Base-by-base conservation (phyloP, 306 rosid genomes). In the Morella rubra region DNA sequence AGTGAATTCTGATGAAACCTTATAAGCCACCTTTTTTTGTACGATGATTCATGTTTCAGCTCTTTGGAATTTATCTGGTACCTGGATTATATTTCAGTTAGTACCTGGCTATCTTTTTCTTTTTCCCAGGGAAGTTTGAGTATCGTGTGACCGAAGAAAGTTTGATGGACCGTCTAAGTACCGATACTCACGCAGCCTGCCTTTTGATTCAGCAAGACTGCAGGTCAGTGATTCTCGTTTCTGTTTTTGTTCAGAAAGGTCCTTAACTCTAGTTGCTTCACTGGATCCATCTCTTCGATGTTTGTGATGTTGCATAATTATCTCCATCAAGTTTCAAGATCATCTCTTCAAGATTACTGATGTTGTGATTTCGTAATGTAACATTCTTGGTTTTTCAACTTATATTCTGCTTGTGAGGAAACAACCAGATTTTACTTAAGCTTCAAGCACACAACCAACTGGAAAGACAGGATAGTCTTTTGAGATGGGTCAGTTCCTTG, bases 111-210 rank as follows among this genome's bases (percentile, higher is more conserved):
- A 56, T 13, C 44, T 10, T 46, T 49, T 71, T 55, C 53, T 24
- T 81, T 37, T 20, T 56, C 49, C 54, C 73, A 94, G 98, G 95
- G 77, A 80, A 74, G 83, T 73, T 84, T 54, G 51, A 81, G 81
- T 92, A 87, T 76, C 91, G 92, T 56, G 97, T 90, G 49, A 90
- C 91, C 15, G 85, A 92, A 88, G 93, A 87, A 86, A 94, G 95
- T 83, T 87, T 94, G 85, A 86, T 83, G 85, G 98, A 94, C 76
- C 96, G 97, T 45, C 83, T 90, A 50, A 77, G 86, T 4, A 89
- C 96, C 5, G 92, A 86, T 82, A 87, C 86, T 58, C 85, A 77
- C 75, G 87, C 84, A 59, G 85, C 90, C 50, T 94, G 98, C 81
- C 58, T 76, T 71, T 72, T 82, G 73, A 85, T 94, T 65, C 85